Evolutionary conservation across 2,329 filamentous ascomycete species (phyloP).

Genomic region (Colletotrichum orchidophilum): DNA sequence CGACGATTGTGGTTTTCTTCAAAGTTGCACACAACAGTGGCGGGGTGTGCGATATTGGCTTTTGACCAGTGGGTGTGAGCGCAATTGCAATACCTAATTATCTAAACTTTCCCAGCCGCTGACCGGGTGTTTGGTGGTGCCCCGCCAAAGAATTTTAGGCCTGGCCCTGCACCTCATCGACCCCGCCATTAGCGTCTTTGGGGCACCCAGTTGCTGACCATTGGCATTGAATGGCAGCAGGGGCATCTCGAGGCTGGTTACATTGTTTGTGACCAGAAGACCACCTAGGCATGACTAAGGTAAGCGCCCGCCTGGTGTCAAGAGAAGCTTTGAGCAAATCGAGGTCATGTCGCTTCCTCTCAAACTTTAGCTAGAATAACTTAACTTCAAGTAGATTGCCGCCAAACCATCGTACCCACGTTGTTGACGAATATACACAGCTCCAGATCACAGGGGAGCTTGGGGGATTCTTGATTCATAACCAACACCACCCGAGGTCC

Average conservation of each 20-base stretch:
- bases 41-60: conserved; percentile 18
- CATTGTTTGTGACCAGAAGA: neutral
- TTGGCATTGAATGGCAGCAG: neutral
- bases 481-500: too few relatives aligned
- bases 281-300: neutral
- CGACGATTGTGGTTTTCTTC: neutral
- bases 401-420: too few relatives aligned
- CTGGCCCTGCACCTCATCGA: conserved; percentile 24
- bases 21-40: conserved; percentile 2
- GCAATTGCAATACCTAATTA: conserved; percentile 31
- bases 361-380: neutral
- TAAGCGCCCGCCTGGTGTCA: neutral
- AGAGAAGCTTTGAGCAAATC: neutral
- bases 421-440: neutral
- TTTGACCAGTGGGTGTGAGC: conserved; percentile 18
- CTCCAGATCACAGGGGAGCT: neutral
- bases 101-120: conserved; percentile 21
- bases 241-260: too few relatives aligned
- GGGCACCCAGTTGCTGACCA: neutral
- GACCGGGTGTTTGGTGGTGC: conserved; percentile 16
- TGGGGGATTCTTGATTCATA: too few relatives aligned
- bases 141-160: conserved; percentile 30
- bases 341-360: neutral
- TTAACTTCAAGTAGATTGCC: too few relatives aligned
- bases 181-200: conserved; percentile 33